Percentiles rank a stretch among this genome's conserved stretches.
These are phyloP conservation scores for Phytophthora brassicae DNA, from an alignment of 352 stramenopile species.

Conservation along the genomic window DNA sequence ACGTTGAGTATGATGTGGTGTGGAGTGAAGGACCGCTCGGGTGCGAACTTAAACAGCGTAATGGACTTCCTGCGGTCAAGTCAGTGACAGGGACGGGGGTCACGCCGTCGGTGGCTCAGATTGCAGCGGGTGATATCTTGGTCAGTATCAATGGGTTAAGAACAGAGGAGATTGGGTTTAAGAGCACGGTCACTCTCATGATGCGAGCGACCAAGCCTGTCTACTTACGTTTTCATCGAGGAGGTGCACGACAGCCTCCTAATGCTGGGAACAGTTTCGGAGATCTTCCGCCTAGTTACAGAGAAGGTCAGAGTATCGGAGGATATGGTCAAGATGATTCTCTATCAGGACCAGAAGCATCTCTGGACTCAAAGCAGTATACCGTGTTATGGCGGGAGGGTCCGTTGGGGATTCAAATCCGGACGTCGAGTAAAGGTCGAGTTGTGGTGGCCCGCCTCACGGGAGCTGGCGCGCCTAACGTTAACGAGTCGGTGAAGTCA, in stretches of 20 bases:
- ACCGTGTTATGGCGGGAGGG: slow-evolving; percentile 75
- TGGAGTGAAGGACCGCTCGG: slow-evolving; percentile 73
- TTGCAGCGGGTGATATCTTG: slow-evolving; percentile 65
- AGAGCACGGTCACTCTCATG: slow-evolving; percentile 72
- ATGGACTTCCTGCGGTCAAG: slow-evolving; percentile 69
- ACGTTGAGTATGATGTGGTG: slow-evolving; percentile 75
- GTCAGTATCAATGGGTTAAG: slow-evolving; percentile 71
- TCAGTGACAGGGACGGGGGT: slow-evolving; percentile 59
- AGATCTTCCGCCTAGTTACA: slow-evolving; percentile 21
- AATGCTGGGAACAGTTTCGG: slow-evolving; percentile 23
- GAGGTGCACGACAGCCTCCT: slow-evolving; percentile 28
- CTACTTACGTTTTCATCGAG: slow-evolving; percentile 65
- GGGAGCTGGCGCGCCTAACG: slow-evolving; percentile 49
- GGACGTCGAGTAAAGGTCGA: slow-evolving; percentile 53
- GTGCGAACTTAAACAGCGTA: slow-evolving; percentile 74
- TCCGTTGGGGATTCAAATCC: slow-evolving; percentile 83
- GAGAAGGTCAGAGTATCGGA: slow-evolving; percentile 10
- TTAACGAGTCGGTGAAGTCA: slow-evolving; percentile 55
- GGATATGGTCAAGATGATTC: slow-evolving; percentile 3
- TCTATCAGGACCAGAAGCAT: not conserved
- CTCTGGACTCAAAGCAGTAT: slow-evolving; percentile 58
- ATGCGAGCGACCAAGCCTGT: slow-evolving; percentile 77
- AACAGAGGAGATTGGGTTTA: slow-evolving; percentile 81
- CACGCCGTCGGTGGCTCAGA: slow-evolving; percentile 68
- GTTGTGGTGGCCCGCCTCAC: slow-evolving; percentile 82